Base-by-base conservation (phyloP, 176 grass and related monocot genomes). In the Bonia amplexicaulis region DNA sequence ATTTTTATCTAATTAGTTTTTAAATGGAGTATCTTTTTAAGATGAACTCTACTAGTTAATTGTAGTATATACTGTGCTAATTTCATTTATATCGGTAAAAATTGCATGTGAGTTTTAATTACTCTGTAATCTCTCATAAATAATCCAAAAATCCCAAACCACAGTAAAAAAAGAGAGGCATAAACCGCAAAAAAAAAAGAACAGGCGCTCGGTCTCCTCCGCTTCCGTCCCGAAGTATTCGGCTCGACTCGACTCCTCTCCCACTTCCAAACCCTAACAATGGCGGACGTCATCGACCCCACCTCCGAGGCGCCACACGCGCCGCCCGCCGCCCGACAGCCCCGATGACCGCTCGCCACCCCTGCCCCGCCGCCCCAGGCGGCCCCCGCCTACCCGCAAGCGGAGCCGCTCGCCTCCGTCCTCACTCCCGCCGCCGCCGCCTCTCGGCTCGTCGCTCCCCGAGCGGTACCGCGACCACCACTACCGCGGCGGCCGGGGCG, bases 241-340 rank as follows among this genome's bases (percentile, higher is more conserved):
- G 20, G 41, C 68, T 62, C 31, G 7, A 17, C 74, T 12, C 59
- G 13, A 39, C 20, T 39, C 49, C 26, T 33, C 3, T 39, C 39
- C 51, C 33, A 65, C 59, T 46, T 41, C 73, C 73, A 90, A 90
- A 90, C 89, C 89, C 89, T 87, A 90, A 27, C 85, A 77, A 99
- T 99, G 96, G 93, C 96, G 44, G 93, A 99, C 66, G 96, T 96
- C 66, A 69, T 95, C 12, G 96, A 99, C 70, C 85, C 86, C 73
- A 55, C 86, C 86, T 73, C 86, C 80, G 96, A 94, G 33, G 83
- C 86, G 73, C 81, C 88, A 33, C 77, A 82, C 66, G 54, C 88
- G 82, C 87, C 79, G 66, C 1, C 87, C 89, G 29, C 69, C 78
- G 2, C 85, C 82, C 1, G 96, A 91, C 35, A 93, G 93, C 69